These are phyloP conservation scores for Chamaecrista fasciculata DNA, from an alignment of 306 rosid species.

Conservation along the genomic window DNA sequence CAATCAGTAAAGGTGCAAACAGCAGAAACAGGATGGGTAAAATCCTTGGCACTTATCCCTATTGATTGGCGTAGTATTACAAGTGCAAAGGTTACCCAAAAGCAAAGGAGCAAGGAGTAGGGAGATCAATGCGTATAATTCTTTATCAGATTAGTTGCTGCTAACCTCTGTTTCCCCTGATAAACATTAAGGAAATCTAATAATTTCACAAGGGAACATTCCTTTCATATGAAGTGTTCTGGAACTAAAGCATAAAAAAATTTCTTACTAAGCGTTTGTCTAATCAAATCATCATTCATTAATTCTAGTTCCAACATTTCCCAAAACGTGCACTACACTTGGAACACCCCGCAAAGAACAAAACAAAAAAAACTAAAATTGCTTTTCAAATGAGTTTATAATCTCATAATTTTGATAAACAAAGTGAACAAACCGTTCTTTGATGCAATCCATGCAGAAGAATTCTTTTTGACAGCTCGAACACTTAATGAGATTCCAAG, in stretches of 20 bases:
- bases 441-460: slow-evolving; percentile 81
- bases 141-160: neutral
- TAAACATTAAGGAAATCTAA: neutral
- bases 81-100: neutral
- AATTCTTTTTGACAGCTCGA: slow-evolving; percentile 74
- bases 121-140: neutral
- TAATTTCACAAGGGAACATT: neutral
- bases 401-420: neutral
- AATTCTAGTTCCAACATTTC: slow-evolving; percentile 23
- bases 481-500: slow-evolving; percentile 63
- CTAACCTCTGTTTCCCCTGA: neutral
- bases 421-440: slow-evolving; percentile 64
- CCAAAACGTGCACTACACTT: neutral
- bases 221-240: neutral
- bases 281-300: slow-evolving; percentile 11
- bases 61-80: slow-evolving; percentile 14
- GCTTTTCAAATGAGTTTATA: neutral
- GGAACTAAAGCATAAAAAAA: neutral
- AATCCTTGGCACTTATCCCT: slow-evolving; percentile 14
- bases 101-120: neutral
- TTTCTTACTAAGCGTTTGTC: slow-evolving; percentile 9
- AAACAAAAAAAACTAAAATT: slow-evolving; percentile 10
- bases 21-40: slow-evolving; percentile 16
- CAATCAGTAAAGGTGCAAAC: slow-evolving; percentile 17
- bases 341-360: neutral